These are phyloP conservation scores for Colletotrichum sp. DNA, from an alignment of 2,329 filamentous ascomycete genomes.

Conservation along the genomic window DNA sequence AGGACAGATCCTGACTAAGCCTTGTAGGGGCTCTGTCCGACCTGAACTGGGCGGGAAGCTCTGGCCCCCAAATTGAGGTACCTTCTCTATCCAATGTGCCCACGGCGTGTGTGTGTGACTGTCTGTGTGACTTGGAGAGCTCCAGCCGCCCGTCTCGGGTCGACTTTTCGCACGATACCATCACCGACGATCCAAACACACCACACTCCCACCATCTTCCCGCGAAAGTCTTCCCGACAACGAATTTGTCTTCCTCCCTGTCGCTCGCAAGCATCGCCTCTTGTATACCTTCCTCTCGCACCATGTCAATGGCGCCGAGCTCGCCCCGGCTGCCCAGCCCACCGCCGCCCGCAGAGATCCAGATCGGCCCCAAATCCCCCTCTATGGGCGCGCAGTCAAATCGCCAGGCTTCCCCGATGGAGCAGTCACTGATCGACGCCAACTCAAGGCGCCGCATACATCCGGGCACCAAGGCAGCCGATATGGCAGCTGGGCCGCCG, in stretches of 20 bases:
- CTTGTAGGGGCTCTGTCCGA: background rate
- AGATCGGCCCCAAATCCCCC: conserved; percentile 82
- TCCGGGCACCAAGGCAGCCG: conserved; percentile 86
- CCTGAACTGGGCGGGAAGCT: background rate
- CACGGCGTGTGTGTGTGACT: background rate
- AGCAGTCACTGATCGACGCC: conserved; percentile 69
- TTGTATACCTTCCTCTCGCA: conserved; percentile 13
- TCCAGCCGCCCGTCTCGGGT: conserved; percentile 10
- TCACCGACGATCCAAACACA: background rate
- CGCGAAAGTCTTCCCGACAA: background rate
- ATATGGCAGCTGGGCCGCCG: conserved; percentile 93
- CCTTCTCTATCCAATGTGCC: background rate
- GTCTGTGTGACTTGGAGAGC: conserved; percentile 8
- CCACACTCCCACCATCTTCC: background rate
- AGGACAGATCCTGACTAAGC: conserved; percentile 14
- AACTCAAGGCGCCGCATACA: conserved; percentile 85
- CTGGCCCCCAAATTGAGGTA: background rate
- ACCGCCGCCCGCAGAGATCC: conserved; percentile 92
- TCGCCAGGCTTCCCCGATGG: conserved; percentile 65
- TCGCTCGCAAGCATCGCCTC: background rate
- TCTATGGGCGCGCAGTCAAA: conserved; percentile 59
- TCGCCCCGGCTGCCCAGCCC: conserved; percentile 94
- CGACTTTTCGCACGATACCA: conserved; percentile 13
- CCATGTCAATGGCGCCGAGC: conserved; percentile 69
- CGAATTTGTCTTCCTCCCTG: background rate